Base-by-base conservation (phyloP, 306 rosid genomes). In the Potentilla sterilis region DNA sequence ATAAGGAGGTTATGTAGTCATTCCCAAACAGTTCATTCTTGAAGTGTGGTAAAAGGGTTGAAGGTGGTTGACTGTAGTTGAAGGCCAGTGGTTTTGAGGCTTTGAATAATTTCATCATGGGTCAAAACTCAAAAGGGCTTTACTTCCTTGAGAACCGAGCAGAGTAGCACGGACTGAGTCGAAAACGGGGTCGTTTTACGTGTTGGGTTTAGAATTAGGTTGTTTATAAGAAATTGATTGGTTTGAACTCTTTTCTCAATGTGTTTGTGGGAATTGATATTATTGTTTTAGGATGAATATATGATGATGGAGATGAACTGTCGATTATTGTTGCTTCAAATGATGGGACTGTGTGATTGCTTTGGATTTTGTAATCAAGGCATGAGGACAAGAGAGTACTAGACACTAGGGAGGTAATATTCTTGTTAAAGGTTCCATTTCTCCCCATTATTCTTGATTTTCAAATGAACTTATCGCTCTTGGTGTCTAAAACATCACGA, bases 1-100 rank as follows among this genome's bases (percentile, higher is more conserved):
- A 85, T 67, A 90, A 74, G 73, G 75, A 80, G 79, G 46, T 79
- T 76, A 87, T 88, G 76, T 85, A 70, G 76, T 80, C 81, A 32
- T 80, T 82, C 79, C 87, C 52, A 13, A 88, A 78, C 70, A 76
- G 80, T 76, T 81, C 80, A 32, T 67, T 44, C 61, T 69, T 73
- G 28, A 67, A 75, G 81, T 74, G 44, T 59, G 80, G 76, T 58
- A 82, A 44, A 19, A 15, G 14, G 68, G 63, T 42, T 16, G 80
- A 67, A 46, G 69, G 85, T 22, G 78, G 69, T 51, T 79, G 84
- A 47, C 66, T 81, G 59, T 21, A 49, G 69, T 43, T 75, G 63
- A 73, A 78, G 65, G 86, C 41, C 73, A 81, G 69, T 37, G 79
- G 82, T 75, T 81, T 75, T 49, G 72, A 78, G 70, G 81, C 62